A percentile compares a stretch with the other conserved stretches of the same genome.
Conservation (phyloP, 1,284 basidiomycete species). For the Pterula multifida region DNA sequence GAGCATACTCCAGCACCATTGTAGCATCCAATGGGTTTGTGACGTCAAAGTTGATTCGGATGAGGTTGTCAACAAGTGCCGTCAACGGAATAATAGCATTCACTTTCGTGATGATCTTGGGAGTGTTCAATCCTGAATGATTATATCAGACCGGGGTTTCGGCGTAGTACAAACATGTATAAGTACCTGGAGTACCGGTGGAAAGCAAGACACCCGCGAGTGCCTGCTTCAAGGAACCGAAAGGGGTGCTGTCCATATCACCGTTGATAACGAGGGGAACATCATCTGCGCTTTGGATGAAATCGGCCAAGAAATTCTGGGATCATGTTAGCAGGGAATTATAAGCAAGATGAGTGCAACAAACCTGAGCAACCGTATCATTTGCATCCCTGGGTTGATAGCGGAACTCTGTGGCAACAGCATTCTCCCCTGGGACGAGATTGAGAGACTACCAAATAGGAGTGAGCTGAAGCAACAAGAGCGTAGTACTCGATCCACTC, state of each 20-base stretch:
- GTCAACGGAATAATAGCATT: constrained; percentile 38
- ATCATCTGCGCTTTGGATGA: constrained; percentile 35
- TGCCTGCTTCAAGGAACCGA: constrained; percentile 45
- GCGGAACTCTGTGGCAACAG: constrained; percentile 47
- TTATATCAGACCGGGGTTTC: constrained; percentile 26
- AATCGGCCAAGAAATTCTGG: constrained; percentile 39
- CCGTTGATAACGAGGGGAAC: constrained; percentile 48
- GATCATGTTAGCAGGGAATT: constrained; percentile 3
- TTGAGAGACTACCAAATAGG: constrained; percentile 31
- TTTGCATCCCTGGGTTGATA: constrained; percentile 56
- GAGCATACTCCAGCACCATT: constrained; percentile 41
- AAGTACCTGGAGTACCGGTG: constrained; percentile 18
- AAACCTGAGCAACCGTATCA: constrained; percentile 49
- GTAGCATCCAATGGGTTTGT: constrained; percentile 47
- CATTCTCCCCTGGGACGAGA: constrained; percentile 49
- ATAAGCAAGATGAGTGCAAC: constrained; percentile 8
- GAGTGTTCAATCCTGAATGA: constrained; percentile 18
- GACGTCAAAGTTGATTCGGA: constrained; percentile 45
- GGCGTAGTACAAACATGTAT: constrained; percentile 19
- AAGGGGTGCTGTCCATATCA: constrained; percentile 48
- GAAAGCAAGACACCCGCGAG: constrained; percentile 43
- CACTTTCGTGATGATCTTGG: constrained; percentile 31
- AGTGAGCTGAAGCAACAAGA: too few relatives aligned
- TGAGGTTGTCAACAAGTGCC: constrained; percentile 36
- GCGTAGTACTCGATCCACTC: constrained; percentile 17